Evolutionary conservation across 129 eudicot genomes (phyloP).

Genomic region (Glebionis coronaria): DNA sequence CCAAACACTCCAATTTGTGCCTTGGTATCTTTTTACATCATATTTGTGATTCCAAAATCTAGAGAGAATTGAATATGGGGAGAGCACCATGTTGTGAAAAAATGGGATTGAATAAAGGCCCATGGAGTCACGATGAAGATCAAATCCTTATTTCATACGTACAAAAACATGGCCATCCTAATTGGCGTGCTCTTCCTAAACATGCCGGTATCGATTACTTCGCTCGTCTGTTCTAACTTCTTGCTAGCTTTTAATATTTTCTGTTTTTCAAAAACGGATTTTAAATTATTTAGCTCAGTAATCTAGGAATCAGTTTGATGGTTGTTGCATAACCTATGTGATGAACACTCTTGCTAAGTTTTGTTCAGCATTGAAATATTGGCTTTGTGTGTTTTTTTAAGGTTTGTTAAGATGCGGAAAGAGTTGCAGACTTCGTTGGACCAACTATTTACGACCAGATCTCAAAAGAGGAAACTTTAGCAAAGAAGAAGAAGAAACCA

Average conservation of each 20-base stretch:
- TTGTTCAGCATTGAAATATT: too few species aligned
- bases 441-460: slow-evolving; percentile 46
- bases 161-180: slow-evolving; percentile 54
- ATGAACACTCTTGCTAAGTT: too few species aligned
- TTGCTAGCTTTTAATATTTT: too few species aligned
- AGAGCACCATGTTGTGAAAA: slow-evolving; percentile 89
- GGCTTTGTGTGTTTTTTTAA: neutral
- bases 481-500: slow-evolving; percentile 50
- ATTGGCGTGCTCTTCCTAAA: slow-evolving; percentile 89
- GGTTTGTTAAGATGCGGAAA: slow-evolving; percentile 61
- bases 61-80: slow-evolving; percentile 44
- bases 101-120: slow-evolving; percentile 82
- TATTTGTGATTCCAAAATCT: neutral
- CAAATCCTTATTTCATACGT: slow-evolving; percentile 49
- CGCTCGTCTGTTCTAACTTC: too few species aligned
- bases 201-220: slow-evolving; percentile 52
- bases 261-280: too few species aligned
- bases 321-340: too few species aligned
- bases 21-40: slow-evolving; percentile 15
- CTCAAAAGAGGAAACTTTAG: slow-evolving; percentile 52
- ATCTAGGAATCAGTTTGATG: too few species aligned
- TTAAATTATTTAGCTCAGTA: too few species aligned
- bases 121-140: slow-evolving; percentile 82
- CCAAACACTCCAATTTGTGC: slow-evolving; percentile 17
- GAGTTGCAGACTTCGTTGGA: slow-evolving; percentile 55